Conservation (phyloP, 805 yeast species). For the Saturnispora saitoi region DNA sequence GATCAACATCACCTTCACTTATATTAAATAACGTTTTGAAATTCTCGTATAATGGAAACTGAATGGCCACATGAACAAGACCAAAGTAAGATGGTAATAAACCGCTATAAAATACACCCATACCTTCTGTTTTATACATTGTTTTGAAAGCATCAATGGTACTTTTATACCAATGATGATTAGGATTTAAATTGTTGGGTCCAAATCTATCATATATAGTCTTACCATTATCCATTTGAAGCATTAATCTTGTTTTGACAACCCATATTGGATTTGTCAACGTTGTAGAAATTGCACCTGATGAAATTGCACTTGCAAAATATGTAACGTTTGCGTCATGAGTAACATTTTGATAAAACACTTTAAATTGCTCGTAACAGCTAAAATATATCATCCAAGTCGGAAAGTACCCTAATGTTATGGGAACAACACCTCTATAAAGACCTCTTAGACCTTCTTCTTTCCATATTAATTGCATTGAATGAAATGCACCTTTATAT, state of each 20-base stretch:
- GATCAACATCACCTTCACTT: slow-evolving; percentile 7
- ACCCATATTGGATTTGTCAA: slow-evolving; percentile 97
- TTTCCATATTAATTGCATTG: slow-evolving; percentile 52
- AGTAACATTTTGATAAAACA: slow-evolving; percentile 21
- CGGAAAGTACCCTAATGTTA: slow-evolving; percentile 87
- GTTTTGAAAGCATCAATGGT: slow-evolving; percentile 76
- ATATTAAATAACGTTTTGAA: slow-evolving; percentile 47
- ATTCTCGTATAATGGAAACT: slow-evolving; percentile 87
- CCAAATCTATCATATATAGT: slow-evolving; percentile 31
- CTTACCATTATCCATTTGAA: slow-evolving; percentile 50
- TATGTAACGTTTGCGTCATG: slow-evolving; percentile 30
- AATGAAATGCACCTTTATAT: slow-evolving; percentile 54
- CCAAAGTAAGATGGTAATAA: slow-evolving; percentile 87
- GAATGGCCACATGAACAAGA: slow-evolving; percentile 86
- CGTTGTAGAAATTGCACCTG: slow-evolving; percentile 81
- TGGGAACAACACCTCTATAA: slow-evolving; percentile 88
- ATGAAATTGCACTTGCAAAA: slow-evolving; percentile 64
- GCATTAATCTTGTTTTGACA: slow-evolving; percentile 88
- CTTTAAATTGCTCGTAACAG: slow-evolving; percentile 74
- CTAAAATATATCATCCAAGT: slow-evolving; percentile 96
- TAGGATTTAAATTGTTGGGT: slow-evolving; percentile 1
- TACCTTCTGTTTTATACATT: slow-evolving; percentile 76
- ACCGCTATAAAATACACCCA: slow-evolving; percentile 78
- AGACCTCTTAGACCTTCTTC: slow-evolving; percentile 82
- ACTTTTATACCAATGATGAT: slow-evolving; percentile 48